Conservation (phyloP, 169 alveolate species). For the Theileria orientalis region DNA sequence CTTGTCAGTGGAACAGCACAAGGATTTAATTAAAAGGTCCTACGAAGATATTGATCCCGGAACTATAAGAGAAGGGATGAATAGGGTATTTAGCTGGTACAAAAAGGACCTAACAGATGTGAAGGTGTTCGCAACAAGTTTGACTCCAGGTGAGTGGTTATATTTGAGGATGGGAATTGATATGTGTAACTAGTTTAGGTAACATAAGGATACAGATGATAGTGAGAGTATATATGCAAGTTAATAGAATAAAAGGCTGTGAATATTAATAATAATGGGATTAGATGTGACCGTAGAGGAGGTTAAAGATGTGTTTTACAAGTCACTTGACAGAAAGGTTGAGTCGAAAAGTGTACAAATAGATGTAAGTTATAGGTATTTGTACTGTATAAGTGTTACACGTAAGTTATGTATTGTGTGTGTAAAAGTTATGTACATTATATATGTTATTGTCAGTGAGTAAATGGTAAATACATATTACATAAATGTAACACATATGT, state of each 20-base stretch:
- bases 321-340: slow-evolving; percentile 18
- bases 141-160: slow-evolving; percentile 47
- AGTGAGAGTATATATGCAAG: no score
- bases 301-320: slow-evolving; percentile 44
- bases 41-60: not conserved
- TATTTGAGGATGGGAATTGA: slow-evolving; percentile 36
- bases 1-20: not conserved
- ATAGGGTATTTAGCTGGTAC: not conserved
- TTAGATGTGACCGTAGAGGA: slow-evolving; percentile 71
- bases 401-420: no score
- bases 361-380: slow-evolving; percentile 22
- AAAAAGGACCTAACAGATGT: not conserved
- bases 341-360: slow-evolving; percentile 23
- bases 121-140: slow-evolving; percentile 27
- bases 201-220: no score
- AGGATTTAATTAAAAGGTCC: slow-evolving; percentile 1
- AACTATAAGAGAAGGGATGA: not conserved
- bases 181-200: no score
- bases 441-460: no score
- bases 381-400: no score
- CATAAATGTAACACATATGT: not conserved
- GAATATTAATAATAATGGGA: slow-evolving; percentile 61
- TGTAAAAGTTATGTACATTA: no score
- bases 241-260: slow-evolving; percentile 38
- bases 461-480: no score